A percentile compares a stretch with the other conserved stretches of the same genome.
Evolutionary conservation across 2,329 filamentous ascomycete species (phyloP).

Genomic region (Ceratocystis papillata): DNA sequence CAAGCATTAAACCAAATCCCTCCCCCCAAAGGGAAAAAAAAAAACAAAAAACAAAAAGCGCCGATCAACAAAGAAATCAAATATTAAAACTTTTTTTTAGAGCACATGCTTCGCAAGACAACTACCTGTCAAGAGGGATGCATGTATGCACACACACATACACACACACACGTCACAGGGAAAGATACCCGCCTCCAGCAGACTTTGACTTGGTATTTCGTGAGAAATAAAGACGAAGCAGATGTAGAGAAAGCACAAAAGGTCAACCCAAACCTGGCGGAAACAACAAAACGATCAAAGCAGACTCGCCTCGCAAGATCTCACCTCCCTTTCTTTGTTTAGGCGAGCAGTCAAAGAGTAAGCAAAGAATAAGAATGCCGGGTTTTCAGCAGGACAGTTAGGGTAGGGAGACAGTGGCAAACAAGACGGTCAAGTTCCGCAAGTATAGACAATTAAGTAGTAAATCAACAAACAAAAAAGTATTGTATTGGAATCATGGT

Average conservation of each 20-base stretch:
- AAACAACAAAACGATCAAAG: background rate
- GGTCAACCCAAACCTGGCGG: background rate
- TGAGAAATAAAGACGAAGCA: background rate
- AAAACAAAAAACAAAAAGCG: slow-evolving; percentile 7
- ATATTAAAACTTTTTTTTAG: too few relatives aligned
- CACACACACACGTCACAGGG: background rate
- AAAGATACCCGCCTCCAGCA: background rate
- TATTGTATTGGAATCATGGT: slow-evolving; percentile 11
- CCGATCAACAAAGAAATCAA: background rate
- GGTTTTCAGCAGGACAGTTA: background rate
- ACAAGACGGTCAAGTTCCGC: background rate
- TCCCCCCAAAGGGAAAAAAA: too few relatives aligned
- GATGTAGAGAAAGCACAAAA: background rate
- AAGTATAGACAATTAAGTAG: slow-evolving; percentile 3
- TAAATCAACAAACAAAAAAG: slow-evolving; percentile 11
- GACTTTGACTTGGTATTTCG: background rate
- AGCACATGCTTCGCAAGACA: too few relatives aligned
- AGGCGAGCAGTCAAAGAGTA: background rate
- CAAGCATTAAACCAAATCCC: too few relatives aligned
- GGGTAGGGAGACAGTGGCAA: background rate
- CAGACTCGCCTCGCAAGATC: background rate
- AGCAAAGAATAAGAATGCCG: background rate
- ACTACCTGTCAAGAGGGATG: background rate
- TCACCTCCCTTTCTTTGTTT: background rate
- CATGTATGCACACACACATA: background rate